Conservation (phyloP, 768 basidiomycete species). For the Pleurotus citrinopileatus region DNA sequence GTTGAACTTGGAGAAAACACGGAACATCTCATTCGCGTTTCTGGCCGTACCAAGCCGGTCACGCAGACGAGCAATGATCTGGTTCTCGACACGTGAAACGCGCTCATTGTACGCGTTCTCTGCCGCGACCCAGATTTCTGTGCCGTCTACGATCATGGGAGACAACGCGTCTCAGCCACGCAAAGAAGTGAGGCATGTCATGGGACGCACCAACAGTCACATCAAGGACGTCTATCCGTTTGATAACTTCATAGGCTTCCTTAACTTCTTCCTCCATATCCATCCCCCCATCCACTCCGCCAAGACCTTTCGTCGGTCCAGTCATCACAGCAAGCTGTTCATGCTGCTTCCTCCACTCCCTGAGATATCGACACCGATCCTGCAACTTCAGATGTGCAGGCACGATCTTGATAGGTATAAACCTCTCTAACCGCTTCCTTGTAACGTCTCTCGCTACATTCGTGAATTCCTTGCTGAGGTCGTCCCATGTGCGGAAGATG, state of each 20-base stretch:
- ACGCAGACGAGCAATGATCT: conserved; percentile 91
- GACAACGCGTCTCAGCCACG: no score
- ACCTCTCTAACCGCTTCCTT: conserved; percentile 83
- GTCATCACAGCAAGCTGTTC: conserved; percentile 98
- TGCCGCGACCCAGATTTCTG: conserved; percentile 96
- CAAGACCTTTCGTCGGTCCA: conserved; percentile 85
- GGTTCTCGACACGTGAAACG: conserved; percentile 96
- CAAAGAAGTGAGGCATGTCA: background rate
- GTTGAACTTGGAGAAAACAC: conserved; percentile 98
- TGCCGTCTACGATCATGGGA: conserved; percentile 64
- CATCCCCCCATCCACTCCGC: conserved; percentile 76
- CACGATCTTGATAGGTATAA: conserved; percentile 94
- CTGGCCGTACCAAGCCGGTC: conserved; percentile 92
- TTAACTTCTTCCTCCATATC: conserved; percentile 99
- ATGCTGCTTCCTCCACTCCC: conserved; percentile 95
- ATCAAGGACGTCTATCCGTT: conserved; percentile 94
- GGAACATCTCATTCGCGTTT: conserved; percentile 99
- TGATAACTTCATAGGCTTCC: conserved; percentile 95
- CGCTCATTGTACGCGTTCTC: conserved; percentile 98
- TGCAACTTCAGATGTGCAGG: conserved; percentile 91
- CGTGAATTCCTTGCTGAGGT: conserved; percentile 87
- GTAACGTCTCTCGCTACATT: conserved; percentile 92
- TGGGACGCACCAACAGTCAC: conserved; percentile 77
- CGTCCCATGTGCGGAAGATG: conserved; percentile 89
- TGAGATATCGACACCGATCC: conserved; percentile 81